phyloP scores from a whole-genome alignment of 768 basidiomycete species.

The Lyophyllum shimeji region DNA sequence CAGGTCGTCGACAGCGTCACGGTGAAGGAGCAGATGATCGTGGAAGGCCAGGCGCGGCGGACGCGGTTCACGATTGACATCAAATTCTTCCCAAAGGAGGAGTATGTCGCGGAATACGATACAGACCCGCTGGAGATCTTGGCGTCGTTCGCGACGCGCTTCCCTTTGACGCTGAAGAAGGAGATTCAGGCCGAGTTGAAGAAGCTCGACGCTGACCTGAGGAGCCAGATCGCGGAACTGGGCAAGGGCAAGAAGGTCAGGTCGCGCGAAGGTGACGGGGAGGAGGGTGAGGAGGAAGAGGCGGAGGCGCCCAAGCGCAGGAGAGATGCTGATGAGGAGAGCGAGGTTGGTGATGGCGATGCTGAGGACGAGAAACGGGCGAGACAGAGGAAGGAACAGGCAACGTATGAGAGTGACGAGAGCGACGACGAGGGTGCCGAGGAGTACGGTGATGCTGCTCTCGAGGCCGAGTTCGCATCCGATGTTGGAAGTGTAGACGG shows the following conservation, averaged over 20 bases:
- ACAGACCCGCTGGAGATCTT: conserved; percentile 73
- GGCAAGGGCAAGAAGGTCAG: conserved; percentile 72
- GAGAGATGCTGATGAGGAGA: conserved; percentile 60
- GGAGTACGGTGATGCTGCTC: conserved; percentile 53
- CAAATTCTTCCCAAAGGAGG: conserved; percentile 80
- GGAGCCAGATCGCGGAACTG: conserved; percentile 74
- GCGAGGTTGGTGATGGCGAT: conserved; percentile 82
- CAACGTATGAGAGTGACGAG: conserved; percentile 76
- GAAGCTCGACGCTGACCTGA: conserved; percentile 76
- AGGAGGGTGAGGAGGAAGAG: conserved; percentile 50
- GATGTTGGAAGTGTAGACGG: conserved; percentile 41
- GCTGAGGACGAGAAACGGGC: conserved; percentile 76
- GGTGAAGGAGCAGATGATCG: conserved; percentile 76
- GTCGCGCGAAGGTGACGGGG: conserved; percentile 47
- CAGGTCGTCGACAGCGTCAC: conserved; percentile 82
- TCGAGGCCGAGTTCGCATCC: conserved; percentile 64
- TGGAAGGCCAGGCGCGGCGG: conserved; percentile 65
- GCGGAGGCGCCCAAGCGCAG: conserved; percentile 32
- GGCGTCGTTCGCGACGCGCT: conserved; percentile 65
- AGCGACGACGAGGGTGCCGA: conserved; percentile 51
- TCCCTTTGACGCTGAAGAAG: conserved; percentile 79
- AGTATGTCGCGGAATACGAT: conserved; percentile 84
- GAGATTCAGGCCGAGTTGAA: conserved; percentile 88
- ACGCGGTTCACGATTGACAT: conserved; percentile 82
- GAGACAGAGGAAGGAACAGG: conserved; percentile 69